Base-by-base conservation (phyloP, 371 early-diverging fungal genomes). In the Mucor racemosus region DNA sequence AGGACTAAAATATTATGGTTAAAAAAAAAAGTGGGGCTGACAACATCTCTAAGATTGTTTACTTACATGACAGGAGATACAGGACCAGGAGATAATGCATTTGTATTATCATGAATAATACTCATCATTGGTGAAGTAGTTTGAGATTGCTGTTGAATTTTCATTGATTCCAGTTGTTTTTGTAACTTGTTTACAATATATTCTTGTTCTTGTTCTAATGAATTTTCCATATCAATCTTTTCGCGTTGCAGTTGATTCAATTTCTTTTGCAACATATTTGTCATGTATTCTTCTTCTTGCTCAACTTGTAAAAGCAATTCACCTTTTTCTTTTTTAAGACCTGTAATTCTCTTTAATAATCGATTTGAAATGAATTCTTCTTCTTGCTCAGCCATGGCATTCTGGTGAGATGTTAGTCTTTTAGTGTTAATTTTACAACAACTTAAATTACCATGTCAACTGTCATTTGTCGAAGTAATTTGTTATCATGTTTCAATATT, bases 131-230 rank as follows among this genome's bases (percentile, higher is more conserved):
- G 68, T 7, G 55, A 59, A 11, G 39, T 58, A 1, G 55, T 42
- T 15, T 66, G 60, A 19, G 64, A 54, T 14, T 59, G 60, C 53
- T 79, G 80, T 58, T 87, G 84, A 38, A 76, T 71, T 35, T 85
- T 79, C 65, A 86, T 71, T 9, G 80, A 76, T 57, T 88, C 89
- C 48, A 88, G 56, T 64, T 88, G 90, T 58, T 86, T 88, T 60
- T 84, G 90, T 38, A 88, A 75, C 56, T 77, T 81, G 69, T 94
- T 94, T 42, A 94, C 92, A 62, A 93, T 86, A 56, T 85, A 88
- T 75, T 93, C 94, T 71, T 94, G 94, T 65, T 93, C 94, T 72
- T 91, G 92, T 68, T 94, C 94, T 64, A 94, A 73, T 1, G 91
- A 88, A 67, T 87, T 91, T 60, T 94, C 94, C 76, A 94, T 76